Evolutionary conservation across 202 grass and related monocot genomes (phyloP).

Genomic region (Zizania palustris): DNA sequence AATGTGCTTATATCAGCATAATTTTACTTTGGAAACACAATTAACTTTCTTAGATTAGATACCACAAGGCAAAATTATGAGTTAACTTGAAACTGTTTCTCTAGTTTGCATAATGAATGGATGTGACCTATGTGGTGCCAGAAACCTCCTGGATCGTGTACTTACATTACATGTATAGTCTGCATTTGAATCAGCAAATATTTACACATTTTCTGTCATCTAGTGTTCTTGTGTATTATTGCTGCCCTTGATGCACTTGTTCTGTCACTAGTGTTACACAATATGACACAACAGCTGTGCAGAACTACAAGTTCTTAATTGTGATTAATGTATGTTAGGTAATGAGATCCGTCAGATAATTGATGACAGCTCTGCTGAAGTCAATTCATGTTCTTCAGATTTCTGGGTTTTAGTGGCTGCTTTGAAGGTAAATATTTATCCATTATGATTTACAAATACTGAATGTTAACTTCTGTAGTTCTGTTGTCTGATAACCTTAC

Average conservation of each 20-base stretch:
- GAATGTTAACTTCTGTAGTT: not conserved
- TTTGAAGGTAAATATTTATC: conserved; percentile 71
- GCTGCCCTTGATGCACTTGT: not conserved
- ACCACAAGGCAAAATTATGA: conserved; percentile 11
- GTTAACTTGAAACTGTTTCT: not conserved
- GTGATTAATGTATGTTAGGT: conserved; percentile 55
- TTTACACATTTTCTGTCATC: not conserved
- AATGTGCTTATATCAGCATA: conserved; percentile 11
- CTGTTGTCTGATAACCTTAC: not conserved
- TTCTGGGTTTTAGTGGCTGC: conserved; percentile 98
- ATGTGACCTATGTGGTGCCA: conserved; percentile 1
- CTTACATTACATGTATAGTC: conserved; percentile 26
- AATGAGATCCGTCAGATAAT: conserved; percentile 67
- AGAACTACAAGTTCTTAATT: conserved; percentile 24
- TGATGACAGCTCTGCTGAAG: conserved; percentile 71
- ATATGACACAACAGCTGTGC: not conserved
- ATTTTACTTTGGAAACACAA: not conserved
- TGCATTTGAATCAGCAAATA: not conserved
- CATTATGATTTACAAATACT: conserved; percentile 21
- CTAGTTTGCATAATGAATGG: conserved; percentile 34
- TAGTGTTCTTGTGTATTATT: not conserved
- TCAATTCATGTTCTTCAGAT: conserved; percentile 77
- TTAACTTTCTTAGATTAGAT: not conserved
- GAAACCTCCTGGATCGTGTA: not conserved
- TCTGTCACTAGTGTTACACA: not conserved